phyloP scores from a whole-genome alignment of 1,284 basidiomycete species.

The Vanrija sp. region DNA sequence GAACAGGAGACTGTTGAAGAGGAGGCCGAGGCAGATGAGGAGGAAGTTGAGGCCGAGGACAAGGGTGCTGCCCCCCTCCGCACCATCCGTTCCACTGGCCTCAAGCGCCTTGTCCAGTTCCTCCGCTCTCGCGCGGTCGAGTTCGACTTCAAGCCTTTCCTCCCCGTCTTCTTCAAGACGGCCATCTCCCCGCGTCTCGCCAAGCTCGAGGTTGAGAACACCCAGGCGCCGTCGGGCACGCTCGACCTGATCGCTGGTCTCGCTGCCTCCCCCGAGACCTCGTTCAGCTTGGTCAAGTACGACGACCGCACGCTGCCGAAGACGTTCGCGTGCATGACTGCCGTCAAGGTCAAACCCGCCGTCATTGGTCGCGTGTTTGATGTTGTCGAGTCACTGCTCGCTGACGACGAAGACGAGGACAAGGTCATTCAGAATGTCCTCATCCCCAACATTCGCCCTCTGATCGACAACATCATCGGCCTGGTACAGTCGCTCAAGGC shows the following conservation, averaged over 20 bases:
- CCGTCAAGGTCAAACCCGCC: constrained; percentile 78
- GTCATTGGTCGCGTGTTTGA: constrained; percentile 81
- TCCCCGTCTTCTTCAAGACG: constrained; percentile 62
- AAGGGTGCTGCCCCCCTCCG: constrained; percentile 54
- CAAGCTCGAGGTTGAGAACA: constrained; percentile 75
- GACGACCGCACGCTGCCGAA: constrained; percentile 69
- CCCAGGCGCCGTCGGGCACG: constrained; percentile 84
- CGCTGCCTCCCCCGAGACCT: constrained; percentile 61
- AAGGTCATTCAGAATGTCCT: constrained; percentile 55
- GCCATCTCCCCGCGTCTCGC: constrained; percentile 81
- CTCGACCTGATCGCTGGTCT: constrained; percentile 82
- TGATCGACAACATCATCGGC: constrained; percentile 69
- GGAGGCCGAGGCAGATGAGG: constrained; percentile 45
- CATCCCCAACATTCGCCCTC: constrained; percentile 67
- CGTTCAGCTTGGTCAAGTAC: constrained; percentile 63
- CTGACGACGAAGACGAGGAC: constrained; percentile 48
- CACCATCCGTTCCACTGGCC: constrained; percentile 70
- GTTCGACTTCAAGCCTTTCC: constrained; percentile 73
- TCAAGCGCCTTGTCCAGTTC: constrained; percentile 85
- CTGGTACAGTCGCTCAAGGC: constrained; percentile 60
- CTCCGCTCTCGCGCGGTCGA: constrained; percentile 61
- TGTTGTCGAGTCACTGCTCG: constrained; percentile 71
- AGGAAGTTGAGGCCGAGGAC: constrained; percentile 35
- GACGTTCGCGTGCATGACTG: constrained; percentile 74
- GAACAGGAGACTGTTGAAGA: constrained; percentile 43